Conservation (phyloP, 1,284 basidiomycete species). For the Cystobasidium pallidum region DNA sequence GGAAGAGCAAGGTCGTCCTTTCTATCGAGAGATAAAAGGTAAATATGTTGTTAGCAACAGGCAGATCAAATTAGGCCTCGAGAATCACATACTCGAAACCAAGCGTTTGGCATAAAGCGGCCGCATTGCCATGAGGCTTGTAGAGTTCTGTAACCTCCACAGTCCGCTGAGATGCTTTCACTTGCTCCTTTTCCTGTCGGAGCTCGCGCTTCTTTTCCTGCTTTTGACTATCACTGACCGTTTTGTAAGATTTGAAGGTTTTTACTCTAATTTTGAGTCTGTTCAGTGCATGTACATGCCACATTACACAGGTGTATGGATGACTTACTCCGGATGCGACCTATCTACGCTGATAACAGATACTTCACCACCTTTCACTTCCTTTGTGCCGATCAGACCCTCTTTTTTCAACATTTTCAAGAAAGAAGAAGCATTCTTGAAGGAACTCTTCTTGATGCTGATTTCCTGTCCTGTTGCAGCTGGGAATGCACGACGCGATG, state of each 20-base stretch:
- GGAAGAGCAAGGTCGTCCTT: constrained; percentile 29
- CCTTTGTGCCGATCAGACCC: constrained; percentile 36
- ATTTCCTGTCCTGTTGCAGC: constrained; percentile 25
- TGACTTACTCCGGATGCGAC: constrained; percentile 29
- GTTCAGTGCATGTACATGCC: too few species aligned
- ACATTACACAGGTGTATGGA: neutral
- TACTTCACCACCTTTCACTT: constrained; percentile 36
- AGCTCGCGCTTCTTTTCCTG: constrained; percentile 40
- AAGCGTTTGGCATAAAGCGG: constrained; percentile 15
- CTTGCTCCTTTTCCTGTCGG: constrained; percentile 9
- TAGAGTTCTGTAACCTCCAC: constrained; percentile 34
- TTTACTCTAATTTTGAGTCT: neutral
- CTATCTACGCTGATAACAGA: constrained; percentile 32
- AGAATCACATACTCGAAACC: constrained; percentile 16
- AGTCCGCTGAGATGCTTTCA: constrained; percentile 10
- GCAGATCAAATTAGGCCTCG: too few species aligned
- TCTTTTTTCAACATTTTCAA: constrained; percentile 39
- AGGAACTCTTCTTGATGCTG: constrained; percentile 31
- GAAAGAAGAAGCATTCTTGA: constrained; percentile 41
- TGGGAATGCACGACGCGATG: constrained; percentile 19
- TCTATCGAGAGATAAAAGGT: neutral
- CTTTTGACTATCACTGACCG: constrained; percentile 28
- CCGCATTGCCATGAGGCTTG: constrained; percentile 31
- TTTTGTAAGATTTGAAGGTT: constrained; percentile 40
- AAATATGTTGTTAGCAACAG: too few species aligned